These are phyloP conservation scores for Cornus kousa DNA, from an alignment of 148 eudicot genomes.

Conservation along the genomic window DNA sequence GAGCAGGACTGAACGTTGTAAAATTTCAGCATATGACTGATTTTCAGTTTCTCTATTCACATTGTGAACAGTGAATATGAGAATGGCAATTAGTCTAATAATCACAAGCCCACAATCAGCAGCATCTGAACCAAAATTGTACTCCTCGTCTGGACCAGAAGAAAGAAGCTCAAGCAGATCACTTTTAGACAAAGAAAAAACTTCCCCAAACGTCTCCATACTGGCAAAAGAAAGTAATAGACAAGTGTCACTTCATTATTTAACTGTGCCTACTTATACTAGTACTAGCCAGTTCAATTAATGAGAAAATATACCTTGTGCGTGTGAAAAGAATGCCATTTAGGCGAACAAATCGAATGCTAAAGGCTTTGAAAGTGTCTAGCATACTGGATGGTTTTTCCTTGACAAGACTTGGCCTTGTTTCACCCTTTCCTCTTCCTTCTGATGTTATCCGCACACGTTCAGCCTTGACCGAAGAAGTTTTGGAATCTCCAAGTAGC, in stretches of 20 bases:
- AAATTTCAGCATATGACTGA: slow-evolving; percentile 88
- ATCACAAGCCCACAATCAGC: slow-evolving; percentile 67
- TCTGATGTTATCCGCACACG: slow-evolving; percentile 45
- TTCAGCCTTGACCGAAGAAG: slow-evolving; percentile 40
- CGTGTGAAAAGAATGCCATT: slow-evolving; percentile 96
- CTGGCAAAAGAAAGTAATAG: slow-evolving; percentile 38
- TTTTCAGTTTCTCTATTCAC: slow-evolving; percentile 76
- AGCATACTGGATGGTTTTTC: slow-evolving; percentile 39
- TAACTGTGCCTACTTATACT: not conserved
- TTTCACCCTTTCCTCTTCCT: slow-evolving; percentile 69
- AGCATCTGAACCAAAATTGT: slow-evolving; percentile 78
- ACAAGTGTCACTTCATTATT: not conserved
- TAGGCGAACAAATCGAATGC: slow-evolving; percentile 65
- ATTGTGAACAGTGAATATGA: slow-evolving; percentile 85
- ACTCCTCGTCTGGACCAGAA: slow-evolving; percentile 58
- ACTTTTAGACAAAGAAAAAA: slow-evolving; percentile 48
- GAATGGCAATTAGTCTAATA: slow-evolving; percentile 67
- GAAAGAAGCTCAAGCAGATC: slow-evolving; percentile 71
- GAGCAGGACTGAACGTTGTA: slow-evolving; percentile 80
- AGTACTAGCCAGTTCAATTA: too few species aligned
- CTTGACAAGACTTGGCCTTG: slow-evolving; percentile 48
- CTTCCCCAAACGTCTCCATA: slow-evolving; percentile 88
- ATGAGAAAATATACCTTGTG: slow-evolving; percentile 59
- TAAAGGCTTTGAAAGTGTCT: slow-evolving; percentile 57
- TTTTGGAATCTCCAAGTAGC: slow-evolving; percentile 54